Evolutionary conservation across 371 early-diverging fungal genomes (phyloP), one percentile per base, ranked within the genome.

Genomic region (Mucor mucedo): DNA sequence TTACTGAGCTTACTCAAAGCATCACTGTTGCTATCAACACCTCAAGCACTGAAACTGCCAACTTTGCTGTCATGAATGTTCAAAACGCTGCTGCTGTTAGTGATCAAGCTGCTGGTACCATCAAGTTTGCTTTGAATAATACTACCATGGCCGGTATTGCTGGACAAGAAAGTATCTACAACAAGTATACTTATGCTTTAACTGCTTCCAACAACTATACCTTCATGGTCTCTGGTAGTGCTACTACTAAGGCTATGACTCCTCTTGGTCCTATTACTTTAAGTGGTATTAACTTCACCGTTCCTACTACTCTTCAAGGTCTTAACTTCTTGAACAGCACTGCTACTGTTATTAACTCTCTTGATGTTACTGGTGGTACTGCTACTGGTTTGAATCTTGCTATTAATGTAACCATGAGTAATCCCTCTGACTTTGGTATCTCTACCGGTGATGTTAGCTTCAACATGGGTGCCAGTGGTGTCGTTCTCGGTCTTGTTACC

Each of bases 321-420:
- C 73, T 89, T 53, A 84, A 83, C 58, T 86, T 86, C 59, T 71
- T 89, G 61, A 82, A 83, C 68, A 79, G 84, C 48, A 63, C 84
- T 27, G 84, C 86, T 48, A 78, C 86, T 7, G 68, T 79, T 38
- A 80, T 87, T 60, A 82, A 85, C 69, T 76, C 77, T 42, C 69
- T 89, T 60, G 83, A 84, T 60, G 86, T 89, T 41, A 77, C 73
- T 14, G 88, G 86, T 52, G 89, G 89, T 52, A 68, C 79, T 4
- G 35, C 74, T 32, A 71, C 76, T 1, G 72, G 72, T 54, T 66
- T 89, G 42, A 58, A 76, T 16, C 75, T 89, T 54, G 76, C 78
- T 33, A 81, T 88, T 45, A 71, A 76, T 49, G 78, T 83, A 40
- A 76, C 81, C 50, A 81, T 89, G 79, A 64, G 52, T 52, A 89